Base-by-base conservation (phyloP, 176 grass and related monocot species). In the Zea mays region DNA sequence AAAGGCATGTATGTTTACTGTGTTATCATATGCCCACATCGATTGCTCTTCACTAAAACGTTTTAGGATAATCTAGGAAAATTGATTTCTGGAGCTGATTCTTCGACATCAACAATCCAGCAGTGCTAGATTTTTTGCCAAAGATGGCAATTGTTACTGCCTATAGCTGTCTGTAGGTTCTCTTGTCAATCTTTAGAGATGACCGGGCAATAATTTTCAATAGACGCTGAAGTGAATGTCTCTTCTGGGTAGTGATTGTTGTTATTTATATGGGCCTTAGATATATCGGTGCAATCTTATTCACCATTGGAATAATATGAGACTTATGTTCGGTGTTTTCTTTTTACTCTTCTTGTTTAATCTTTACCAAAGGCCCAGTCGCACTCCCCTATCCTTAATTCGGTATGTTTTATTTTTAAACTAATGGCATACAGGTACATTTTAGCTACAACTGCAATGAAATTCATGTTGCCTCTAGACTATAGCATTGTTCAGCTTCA, bases 41-140 rank as follows among this genome's bases (percentile, higher is more conserved):
- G 11, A 10, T 72, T 50, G 35, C 16, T 81, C 7, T 37, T 3
- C 10, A 33, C 17, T 13, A 57, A 47, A 57, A 87, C 61, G 36
- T 57, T 73, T 13, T 21, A 52, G 2, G 36, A 42, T 61, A 9
- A 27, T 2, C 6, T 7, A 11, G 14, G 10, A 33, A 78, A 59
- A 78, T 83, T 78, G 44, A 38, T 79, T 48, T 43, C 49, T 6
- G 36, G 60, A 43, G 62, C 21, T 74, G 34, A 54, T 74, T 82
- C 34, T 73, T 39, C 3, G 42, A 20, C 3, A 55, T 41, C 8
- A 21, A 67, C 10, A 35, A 59, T 61, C 79, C 7, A 1, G 5
- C 39, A 56, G 7, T 8, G 13, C 55, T 79, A 80, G 55, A 48
- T 69, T 65, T 17, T 56, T n/a, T 70, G 7, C 20, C 52, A 33